Base-by-base conservation (phyloP, 2,329 filamentous ascomycete species). In the Pseudogymnoascus sp. region DNA sequence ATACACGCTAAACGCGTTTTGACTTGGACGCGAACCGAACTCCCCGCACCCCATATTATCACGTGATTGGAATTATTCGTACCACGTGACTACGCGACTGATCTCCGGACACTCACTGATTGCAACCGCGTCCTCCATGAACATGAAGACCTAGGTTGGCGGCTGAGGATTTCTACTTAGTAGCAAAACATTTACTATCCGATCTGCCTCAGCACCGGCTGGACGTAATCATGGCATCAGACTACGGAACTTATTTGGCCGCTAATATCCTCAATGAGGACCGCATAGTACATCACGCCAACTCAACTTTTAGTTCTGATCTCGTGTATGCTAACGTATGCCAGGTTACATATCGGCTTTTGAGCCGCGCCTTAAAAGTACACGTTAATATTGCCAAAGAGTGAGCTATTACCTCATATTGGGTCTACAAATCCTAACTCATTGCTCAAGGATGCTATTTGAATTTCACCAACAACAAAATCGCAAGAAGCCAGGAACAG, bases 351-450 rank as follows among this genome's bases (percentile, higher is more conserved):
- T 97, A 97, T 78, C 88, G 92, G 60, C 80, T 88, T 59, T 77
- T 99, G 65, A 94, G 92, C 75, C 84, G 93, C 70, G 88, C 87
- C 39, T 76, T 97, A 61, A 89, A 91, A 70, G 82, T 96, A 49
- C 89, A 97, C 73, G 88, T 90, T 73, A 94, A 95, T 72, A 80
- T 83, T 45, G 94, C 94, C 11, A 99, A 99, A 76, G 87, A 92
- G 92, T 95, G 78, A 64, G 63, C 65, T 23, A 19, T 37, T 1
- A 4, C 19, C 1, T 7, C 23, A 21, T 12, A 6, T 35, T 11
- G 38, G 19, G 23, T 12, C 0, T 6, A 12, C n/a, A 26, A 39
- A 26, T 41, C 37, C 29, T 33, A 49, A 16, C 38, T 70, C 41
- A 65, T 61, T 29, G 63, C 66, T n/a, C 16, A 61, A 96, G 88